A percentile compares a stretch with the other conserved stretches of the same genome.
Evolutionary conservation across 768 basidiomycete species (phyloP).

Genomic region (Holtermanniella nyarrowii): DNA sequence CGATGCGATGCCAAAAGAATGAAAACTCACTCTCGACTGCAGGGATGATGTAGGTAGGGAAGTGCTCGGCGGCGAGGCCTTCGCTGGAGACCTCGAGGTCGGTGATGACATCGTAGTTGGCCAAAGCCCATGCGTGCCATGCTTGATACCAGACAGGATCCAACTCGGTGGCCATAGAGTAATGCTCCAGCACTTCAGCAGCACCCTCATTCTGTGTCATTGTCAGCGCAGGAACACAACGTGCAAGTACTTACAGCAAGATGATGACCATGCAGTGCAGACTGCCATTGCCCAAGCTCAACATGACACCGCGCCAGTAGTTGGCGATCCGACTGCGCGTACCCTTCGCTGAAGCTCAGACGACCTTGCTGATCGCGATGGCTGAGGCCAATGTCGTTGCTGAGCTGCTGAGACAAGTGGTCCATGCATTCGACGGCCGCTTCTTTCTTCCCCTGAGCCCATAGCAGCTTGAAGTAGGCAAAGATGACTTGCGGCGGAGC

Average conservation of each 20-base stretch:
- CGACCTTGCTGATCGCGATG: slow-evolving; percentile 46
- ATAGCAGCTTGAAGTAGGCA: slow-evolving; percentile 88
- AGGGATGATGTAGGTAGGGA: slow-evolving; percentile 77
- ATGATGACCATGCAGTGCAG: slow-evolving; percentile 69
- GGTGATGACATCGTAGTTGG: slow-evolving; percentile 86
- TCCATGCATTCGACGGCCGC: slow-evolving; percentile 53
- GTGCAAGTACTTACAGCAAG: slow-evolving; percentile 53
- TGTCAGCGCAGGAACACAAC: too few relatives aligned
- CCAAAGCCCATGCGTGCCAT: slow-evolving; percentile 97
- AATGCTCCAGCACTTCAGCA: slow-evolving; percentile 59
- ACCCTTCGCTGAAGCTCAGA: slow-evolving; percentile 44
- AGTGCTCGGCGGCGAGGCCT: slow-evolving; percentile 53
- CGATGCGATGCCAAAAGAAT: too few relatives aligned
- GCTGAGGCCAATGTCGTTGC: slow-evolving; percentile 61
- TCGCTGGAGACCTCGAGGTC: slow-evolving; percentile 60
- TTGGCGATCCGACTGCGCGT: slow-evolving; percentile 47
- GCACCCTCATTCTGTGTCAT: not conserved
- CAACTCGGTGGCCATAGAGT: slow-evolving; percentile 75
- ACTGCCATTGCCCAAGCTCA: slow-evolving; percentile 93
- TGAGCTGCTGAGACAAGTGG: slow-evolving; percentile 67
- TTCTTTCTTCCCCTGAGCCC: slow-evolving; percentile 67
- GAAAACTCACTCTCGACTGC: slow-evolving; percentile 66
- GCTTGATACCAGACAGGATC: slow-evolving; percentile 98
- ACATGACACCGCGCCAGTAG: slow-evolving; percentile 93
- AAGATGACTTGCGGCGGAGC: slow-evolving; percentile 95